Base-by-base conservation (phyloP, 2,329 filamentous ascomycete species). In the Cordyceps pruinosa region DNA sequence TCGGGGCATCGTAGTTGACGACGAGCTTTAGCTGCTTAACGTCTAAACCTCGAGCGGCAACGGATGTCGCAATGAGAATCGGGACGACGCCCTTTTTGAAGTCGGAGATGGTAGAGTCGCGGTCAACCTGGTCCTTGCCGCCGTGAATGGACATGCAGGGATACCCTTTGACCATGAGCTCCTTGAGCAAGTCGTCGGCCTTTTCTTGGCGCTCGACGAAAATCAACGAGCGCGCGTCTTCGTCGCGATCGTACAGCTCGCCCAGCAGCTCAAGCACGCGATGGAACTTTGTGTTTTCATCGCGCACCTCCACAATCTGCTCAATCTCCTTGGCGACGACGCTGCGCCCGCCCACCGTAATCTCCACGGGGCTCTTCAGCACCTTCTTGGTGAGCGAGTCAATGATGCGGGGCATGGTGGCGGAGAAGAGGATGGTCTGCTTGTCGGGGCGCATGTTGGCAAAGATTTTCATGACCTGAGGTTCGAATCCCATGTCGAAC, bases 401-500 rank as follows among this genome's bases (percentile, higher is more conserved):
- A 79, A 99, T 96, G 62, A 93, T 92, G 47, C 88, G 85, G 21
- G 94, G 94, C 78, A 97, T 96, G 0, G 94, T 99, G 4, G 94
- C 94, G 0, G 94, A 97, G 71, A 97, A 99, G 25, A 97, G 80
- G 52, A 97, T 91, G 0, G 91, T 96, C 69, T 99, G 94, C 51
- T 89, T 86, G 69, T 97, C 89, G 1, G 94, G 92, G 48, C 94
- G 87, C 69, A 96, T 88, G 66, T 94, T 96, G 63, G 85, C 85
- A 68, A 97, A 86, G 58, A 99, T 94, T 72, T 96, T 97, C 84
- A 94, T 94, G 55, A 99, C 92, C 71, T 99, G 94, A 2, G 94
- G 93, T 73, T 96, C 93, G 68, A 99, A 99, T 15, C 94, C 94
- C 94, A 99, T 97, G 70, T 99, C 94, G 69, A 97, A 97, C 94